Base-by-base conservation (phyloP, 2,329 filamentous ascomycete genomes). In the Westerdykella aurantiaca region DNA sequence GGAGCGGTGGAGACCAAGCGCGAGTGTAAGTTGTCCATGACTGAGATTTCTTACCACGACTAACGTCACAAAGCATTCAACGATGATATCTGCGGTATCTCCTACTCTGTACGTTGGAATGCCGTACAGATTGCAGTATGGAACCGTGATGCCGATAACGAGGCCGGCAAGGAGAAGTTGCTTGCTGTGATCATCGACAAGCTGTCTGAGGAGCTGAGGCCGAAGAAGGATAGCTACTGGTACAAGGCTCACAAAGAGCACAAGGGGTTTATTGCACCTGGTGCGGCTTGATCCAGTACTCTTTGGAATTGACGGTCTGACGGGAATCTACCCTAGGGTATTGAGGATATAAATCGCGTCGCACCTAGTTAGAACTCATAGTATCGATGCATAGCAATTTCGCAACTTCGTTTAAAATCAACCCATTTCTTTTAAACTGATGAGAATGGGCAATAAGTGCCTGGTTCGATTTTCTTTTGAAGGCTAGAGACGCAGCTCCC, bases 241-340 rank as follows among this genome's bases (percentile, higher is more conserved):
- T 96, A 95, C 73, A 93, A 93, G 74, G 86, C 84, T 68, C 91
- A 97, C 72, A 80, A 82, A 35, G 88, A 95, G 65, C 89, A 96
- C 69, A 82, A 83, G 44, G 87, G 86, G 12, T 95, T 89, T 72
- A 54, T 64, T 35, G 56, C 41, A 10, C 44, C 33, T 35, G 17
- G 33, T 35, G 33, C 33, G 2, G 25, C 25, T 29, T 29, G 11
- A 29, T 9, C 3, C 25, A 29, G 18, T 21, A 4, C 18, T 21
- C 18, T 21, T 6, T 12, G 11, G 25, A 12, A 3, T 29, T 12
- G 9, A 29, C 25, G 4, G 10, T 29, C 25, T 12, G 7, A 10
- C 10, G 25, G 25, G 25, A 29, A 29, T 29, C 25, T 29, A n/a
- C n/a, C n/a, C n/a, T n/a, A n/a, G n/a, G n/a, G n/a, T 29, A 12